Evolutionary conservation across 768 basidiomycete genomes (phyloP), one percentile per base, ranked within the genome.

Genomic region (Amanita rubescens): DNA sequence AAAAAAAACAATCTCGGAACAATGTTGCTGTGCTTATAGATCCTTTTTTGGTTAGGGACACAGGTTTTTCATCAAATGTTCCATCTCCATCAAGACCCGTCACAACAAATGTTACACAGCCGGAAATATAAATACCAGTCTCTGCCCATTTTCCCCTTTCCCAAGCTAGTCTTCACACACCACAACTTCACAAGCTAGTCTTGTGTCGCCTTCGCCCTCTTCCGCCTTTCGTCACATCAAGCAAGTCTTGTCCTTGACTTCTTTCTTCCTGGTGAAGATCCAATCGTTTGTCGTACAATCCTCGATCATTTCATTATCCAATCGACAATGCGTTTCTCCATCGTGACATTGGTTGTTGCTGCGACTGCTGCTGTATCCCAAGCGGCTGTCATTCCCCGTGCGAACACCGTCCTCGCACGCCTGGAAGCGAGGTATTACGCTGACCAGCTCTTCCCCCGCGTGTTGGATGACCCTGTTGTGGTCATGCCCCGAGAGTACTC

Each of bases 111-210:
- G 27, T 30, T 30, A 19, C 38, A 24, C 27, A 15, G n/a, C 15
- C n/a, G 14, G 35, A 19, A 53, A 41, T 45, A 53, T 45, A 53
- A 53, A 41, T n/a, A n/a, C n/a, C n/a, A 34, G 20, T 30, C 32
- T 12, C 11, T n/a, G 27, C 14, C 39, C 45, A 20, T 14, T 19
- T 27, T 20, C 4, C 14, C 41, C 33, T 37, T 52, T 33, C 41
- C 20, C 55, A 70, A 70, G 70, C 68, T 67, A 69, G 69, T 56
- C 68, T 69, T 69, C 68, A 67, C 54, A 51, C 62, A 3, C 8
- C 27, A 53, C 50, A 57, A 54, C 57, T 58, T 56, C 63, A 64
- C 67, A 63, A 69, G 69, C 68, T 62, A 53, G 63, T 63, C 67
- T 71, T 67, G 66, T 70, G 64, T 62, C 53, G 60, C 62, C 58